These are phyloP conservation scores for Arxiozyma telluris DNA, from an alignment of 1,139 yeast species.

Conservation along the genomic window DNA sequence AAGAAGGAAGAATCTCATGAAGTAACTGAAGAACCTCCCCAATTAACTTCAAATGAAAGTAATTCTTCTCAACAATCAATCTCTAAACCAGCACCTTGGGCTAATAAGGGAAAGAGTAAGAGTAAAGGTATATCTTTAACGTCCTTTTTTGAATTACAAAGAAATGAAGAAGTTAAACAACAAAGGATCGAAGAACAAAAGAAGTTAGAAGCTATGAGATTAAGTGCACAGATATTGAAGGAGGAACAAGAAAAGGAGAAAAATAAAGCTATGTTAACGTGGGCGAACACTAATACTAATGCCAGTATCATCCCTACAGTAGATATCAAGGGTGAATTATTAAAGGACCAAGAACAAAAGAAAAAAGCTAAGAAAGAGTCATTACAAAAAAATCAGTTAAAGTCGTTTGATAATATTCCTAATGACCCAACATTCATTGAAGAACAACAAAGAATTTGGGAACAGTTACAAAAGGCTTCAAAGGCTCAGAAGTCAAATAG, in stretches of 20 bases:
- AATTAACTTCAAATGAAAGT: background rate
- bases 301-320: slow-evolving; percentile 10
- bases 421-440: slow-evolving; percentile 19
- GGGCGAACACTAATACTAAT: slow-evolving; percentile 24
- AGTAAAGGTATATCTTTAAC: slow-evolving; percentile 1
- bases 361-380: slow-evolving; percentile 5
- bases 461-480: slow-evolving; percentile 18
- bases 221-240: slow-evolving; percentile 17
- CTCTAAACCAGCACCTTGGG: slow-evolving; percentile 37
- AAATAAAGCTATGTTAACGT: slow-evolving; percentile 21
- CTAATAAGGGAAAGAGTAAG: slow-evolving; percentile 28
- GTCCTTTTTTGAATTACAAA: slow-evolving; percentile 9
- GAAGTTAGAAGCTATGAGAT: slow-evolving; percentile 8
- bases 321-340: slow-evolving; percentile 16
- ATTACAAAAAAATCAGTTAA: background rate
- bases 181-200: slow-evolving; percentile 10
- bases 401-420: background rate
- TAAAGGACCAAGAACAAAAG: slow-evolving; percentile 5
- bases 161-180: slow-evolving; percentile 13
- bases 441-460: slow-evolving; percentile 25
- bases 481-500: background rate
- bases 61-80: background rate
- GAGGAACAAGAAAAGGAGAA: slow-evolving; percentile 20
- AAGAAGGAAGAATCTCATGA: background rate
- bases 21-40: background rate